Base-by-base conservation (phyloP, 2,329 filamentous ascomycete genomes). In the Ophiosphaerella korrae region DNA sequence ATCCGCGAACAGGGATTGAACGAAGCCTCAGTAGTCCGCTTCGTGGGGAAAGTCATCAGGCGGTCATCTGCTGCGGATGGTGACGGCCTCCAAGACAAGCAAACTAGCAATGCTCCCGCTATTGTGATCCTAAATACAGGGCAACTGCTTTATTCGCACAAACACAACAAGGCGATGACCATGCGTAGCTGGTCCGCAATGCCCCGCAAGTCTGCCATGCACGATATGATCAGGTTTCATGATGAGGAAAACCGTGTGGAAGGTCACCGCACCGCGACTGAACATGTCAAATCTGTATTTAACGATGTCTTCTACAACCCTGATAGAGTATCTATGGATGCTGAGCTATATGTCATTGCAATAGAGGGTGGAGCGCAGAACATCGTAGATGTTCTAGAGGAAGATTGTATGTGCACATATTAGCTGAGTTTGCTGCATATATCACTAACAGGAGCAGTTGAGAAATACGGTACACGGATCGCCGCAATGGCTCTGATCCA, bases 81-180 rank as follows among this genome's bases (percentile, higher is more conserved):
- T 11, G 70, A 73, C 45, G 59, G 58, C 11, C 56, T 42, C 38
- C 38, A 37, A 21, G 39, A 66, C 23, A 37, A 60, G 7, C 43
- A 66, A 12, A 36, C 53, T 7, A 53, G 52, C 5, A 44, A 69
- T 4, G 56, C 65, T 1, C 85, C 81, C 0, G 88, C 83, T 8
- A 75, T 97, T 48, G 75, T 97, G 24, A 77, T 96, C 23, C 84
- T 90, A 39, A 97, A 96, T 68, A 79, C 85, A 3, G 90, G 90
- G 4, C 86, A 95, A 74, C 77, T 89, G 14, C 78, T 87, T 63
- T 97, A 90, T 86, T 90, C 88, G 70, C 84, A 88, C 35, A 80
- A 83, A 44, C 80, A 80, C 1, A 74, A 80, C 44, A 80, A 82
- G 42, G 79, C 85, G 0, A 77, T 96, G 53, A 88, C 84, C 1